Conservation (phyloP, 257 asterid species). For the Ophiorrhiza pumila region DNA sequence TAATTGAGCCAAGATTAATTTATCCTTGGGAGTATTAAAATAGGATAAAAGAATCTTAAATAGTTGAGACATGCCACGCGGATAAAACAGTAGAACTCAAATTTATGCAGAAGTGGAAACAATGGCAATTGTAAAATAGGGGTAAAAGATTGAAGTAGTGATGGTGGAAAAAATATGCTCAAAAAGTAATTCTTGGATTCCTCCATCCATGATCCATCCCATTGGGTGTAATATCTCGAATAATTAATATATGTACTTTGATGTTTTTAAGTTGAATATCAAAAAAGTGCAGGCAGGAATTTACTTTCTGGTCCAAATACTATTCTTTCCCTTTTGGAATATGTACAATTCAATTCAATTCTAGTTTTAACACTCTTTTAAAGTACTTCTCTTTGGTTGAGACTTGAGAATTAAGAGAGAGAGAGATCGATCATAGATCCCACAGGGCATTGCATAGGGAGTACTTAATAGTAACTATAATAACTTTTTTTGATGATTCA, state of each 20-base stretch:
- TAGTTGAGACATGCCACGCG: conserved; percentile 3
- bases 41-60: too few relatives aligned
- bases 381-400: not conserved
- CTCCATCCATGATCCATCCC: not conserved
- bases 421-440: too few relatives aligned
- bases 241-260: conserved; percentile 7
- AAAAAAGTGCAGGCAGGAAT: conserved; percentile 15
- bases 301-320: conserved; percentile 11
- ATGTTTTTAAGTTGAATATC: not conserved
- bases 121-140: not conserved
- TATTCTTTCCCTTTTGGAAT: conserved; percentile 13
- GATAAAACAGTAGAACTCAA: not conserved
- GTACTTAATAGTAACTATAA: too few relatives aligned
- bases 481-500: too few relatives aligned
- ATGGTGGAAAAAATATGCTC: not conserved
- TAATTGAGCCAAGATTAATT: too few relatives aligned
- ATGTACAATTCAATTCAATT: not conserved
- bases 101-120: not conserved
- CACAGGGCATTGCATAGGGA: too few relatives aligned
- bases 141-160: not conserved
- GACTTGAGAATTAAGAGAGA: too few relatives aligned
- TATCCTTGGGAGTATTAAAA: too few relatives aligned
- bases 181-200: conserved; percentile 5
- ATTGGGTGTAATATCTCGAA: conserved; percentile 6
- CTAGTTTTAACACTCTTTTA: not conserved